Evolutionary conservation across 2,329 filamentous ascomycete species (phyloP), one percentile per base, ranked within the genome.

Genomic region (Sphaerulina musiva): DNA sequence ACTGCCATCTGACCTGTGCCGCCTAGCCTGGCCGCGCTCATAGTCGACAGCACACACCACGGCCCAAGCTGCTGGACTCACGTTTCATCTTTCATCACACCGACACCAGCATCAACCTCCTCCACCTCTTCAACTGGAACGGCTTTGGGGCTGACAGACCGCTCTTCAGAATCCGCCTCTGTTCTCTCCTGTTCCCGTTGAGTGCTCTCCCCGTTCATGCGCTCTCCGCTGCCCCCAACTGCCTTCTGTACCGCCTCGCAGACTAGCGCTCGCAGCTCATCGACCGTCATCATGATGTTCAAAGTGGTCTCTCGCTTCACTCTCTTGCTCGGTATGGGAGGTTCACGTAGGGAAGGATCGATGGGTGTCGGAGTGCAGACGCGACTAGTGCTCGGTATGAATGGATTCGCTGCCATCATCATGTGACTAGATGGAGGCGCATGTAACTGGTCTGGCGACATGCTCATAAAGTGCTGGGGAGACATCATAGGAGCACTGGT

Each of bases 281-380:
- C 59, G 41, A 61, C 57, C 11, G 59, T 57, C 36, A 62, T 34
- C 12, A 55, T 53, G 6, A 60, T 56, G 20, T 36, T 47, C 10
- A 56, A 29, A 7, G 48, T 55, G 6, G 45, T 39, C 7, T 46
- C 46, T 40, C 55, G 4, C 46, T 52, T 48, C 36, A 23, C 48
- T 34, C 26, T 53, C 17, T 46, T 23, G 6, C 17, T 12, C 34
- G 46, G 38, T 4, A 42, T 51, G 6, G 54, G 49, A 8, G 51
- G n/a, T 32, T 43, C 31, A 50, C 45, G 55, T 41, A 62, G 54
- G n/a, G 50, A 53, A 8, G 58, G 60, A 48, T 62, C 60, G 39
- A 62, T 59, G 6, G 54, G 46, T 26, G 55, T 52, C 10, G 62
- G 61, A 11, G 61, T 62, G 39, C 62, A 64, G 47, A 63, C 54